phyloP scores from a whole-genome alignment of 768 basidiomycete genomes.

The Macrolepiota dolichaula region DNA sequence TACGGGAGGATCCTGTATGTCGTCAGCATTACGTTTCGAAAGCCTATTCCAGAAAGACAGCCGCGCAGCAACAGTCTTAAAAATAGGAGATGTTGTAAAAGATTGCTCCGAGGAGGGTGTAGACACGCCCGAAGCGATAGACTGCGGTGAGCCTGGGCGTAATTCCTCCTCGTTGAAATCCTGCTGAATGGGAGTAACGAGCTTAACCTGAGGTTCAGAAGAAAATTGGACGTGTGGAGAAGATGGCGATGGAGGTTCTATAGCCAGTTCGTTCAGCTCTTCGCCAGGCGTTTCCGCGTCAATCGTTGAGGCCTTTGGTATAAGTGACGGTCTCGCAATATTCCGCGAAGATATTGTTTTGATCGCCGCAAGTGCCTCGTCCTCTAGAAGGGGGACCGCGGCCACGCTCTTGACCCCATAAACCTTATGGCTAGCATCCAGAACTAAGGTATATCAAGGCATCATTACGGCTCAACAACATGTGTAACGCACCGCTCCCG shows the following conservation, averaged over 20 bases:
- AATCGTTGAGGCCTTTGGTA: conserved; percentile 21
- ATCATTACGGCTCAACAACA: not conserved
- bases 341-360: conserved; percentile 52
- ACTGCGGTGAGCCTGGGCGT: conserved; percentile 36
- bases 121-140: conserved; percentile 50
- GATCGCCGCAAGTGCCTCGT: conserved; percentile 53
- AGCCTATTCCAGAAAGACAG: conserved; percentile 75
- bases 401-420: conserved; percentile 67
- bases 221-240: conserved; percentile 53
- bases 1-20: conserved; percentile 15
- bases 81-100: conserved; percentile 45
- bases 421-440: conserved; percentile 58
- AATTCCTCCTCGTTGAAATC: conserved; percentile 18
- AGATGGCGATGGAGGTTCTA: conserved; percentile 10
- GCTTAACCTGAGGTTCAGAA: conserved; percentile 40
- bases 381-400: conserved; percentile 69
- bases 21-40: conserved; percentile 38
- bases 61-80: conserved; percentile 59
- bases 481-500: conserved; percentile 55
- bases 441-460: conserved; percentile 40
- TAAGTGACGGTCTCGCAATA: conserved; percentile 42
- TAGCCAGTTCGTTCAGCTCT: conserved; percentile 1
- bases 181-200: conserved; percentile 37
- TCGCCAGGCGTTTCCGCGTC: conserved; percentile 14
- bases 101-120: conserved; percentile 49